phyloP scores from a whole-genome alignment of 768 basidiomycete species.

The Mycena rebaudengoi region DNA sequence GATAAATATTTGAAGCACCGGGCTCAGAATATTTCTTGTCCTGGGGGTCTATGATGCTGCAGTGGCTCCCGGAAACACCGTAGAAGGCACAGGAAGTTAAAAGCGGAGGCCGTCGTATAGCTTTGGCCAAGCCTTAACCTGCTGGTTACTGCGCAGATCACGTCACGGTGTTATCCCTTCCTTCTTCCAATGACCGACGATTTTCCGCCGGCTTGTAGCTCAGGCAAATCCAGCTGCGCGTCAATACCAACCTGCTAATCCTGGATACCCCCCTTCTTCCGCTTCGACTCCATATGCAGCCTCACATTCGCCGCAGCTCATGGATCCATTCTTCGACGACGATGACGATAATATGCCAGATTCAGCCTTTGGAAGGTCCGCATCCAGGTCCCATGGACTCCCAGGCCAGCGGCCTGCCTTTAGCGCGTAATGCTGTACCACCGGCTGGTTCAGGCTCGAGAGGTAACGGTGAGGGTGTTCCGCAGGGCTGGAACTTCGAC shows the following conservation, averaged over 20 bases:
- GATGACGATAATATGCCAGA: slow-evolving; percentile 78
- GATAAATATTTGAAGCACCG: too few relatives aligned
- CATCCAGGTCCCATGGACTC: slow-evolving; percentile 53
- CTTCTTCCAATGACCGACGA: slow-evolving; percentile 74
- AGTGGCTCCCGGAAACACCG: too few relatives aligned
- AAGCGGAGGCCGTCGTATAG: too few relatives aligned
- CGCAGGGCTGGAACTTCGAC: slow-evolving; percentile 81
- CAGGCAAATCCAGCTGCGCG: slow-evolving; percentile 73
- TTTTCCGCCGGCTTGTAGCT: slow-evolving; percentile 77
- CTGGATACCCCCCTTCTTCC: slow-evolving; percentile 68
- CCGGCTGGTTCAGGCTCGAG: slow-evolving; percentile 69
- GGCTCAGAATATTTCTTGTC: too few relatives aligned
- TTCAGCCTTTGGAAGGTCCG: slow-evolving; percentile 68
- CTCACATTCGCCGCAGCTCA: slow-evolving; percentile 55
- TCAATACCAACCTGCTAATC: slow-evolving; percentile 58
- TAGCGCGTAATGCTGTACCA: slow-evolving; percentile 65
- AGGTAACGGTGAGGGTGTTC: slow-evolving; percentile 52
- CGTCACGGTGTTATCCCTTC: too few relatives aligned
- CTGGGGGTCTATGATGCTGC: too few relatives aligned
- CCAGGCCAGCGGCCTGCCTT: slow-evolving; percentile 64
- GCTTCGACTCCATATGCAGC: slow-evolving; percentile 50
- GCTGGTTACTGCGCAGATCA: too few relatives aligned
- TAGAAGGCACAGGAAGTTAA: too few relatives aligned
- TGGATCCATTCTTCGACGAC: slow-evolving; percentile 93
- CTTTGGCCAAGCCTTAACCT: too few relatives aligned